Base-by-base conservation (phyloP, 805 yeast genomes). In the Kodamaea kaohsiungensis region DNA sequence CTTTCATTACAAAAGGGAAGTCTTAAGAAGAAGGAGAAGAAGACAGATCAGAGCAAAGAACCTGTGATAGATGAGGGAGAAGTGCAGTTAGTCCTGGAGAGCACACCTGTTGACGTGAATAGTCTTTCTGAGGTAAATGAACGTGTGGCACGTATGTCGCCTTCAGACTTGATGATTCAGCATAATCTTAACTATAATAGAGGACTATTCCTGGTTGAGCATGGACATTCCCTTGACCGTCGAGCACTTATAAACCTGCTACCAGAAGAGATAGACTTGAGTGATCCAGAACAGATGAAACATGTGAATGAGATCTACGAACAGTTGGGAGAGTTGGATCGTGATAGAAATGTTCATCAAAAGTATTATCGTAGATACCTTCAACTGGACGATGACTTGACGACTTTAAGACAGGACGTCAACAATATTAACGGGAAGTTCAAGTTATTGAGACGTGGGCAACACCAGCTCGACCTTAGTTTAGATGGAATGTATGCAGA, bases 371-470 rank as follows among this genome's bases (percentile, higher is more conserved):
- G 69, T 56, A 60, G 70, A 37, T 69, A 67, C 49, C 57, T 68
- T 15, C 62, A 65, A n/a, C 70, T 69, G 43, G 67, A 71, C 49
- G 67, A 66, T 39, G 75, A 70, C 53, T 51, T 66, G 25, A 52
- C 54, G 7, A 15, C 51, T 1, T 42, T 52, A 16, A 48, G 51
- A 18, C 74, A 72, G 53, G 72, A 69, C 43, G 67, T 69, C 49
- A 73, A 73, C 62, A 75, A 73, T 3, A 67, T 76, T 15, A 59
- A 65, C 48, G 69, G 69, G 19, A 72, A 73, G 59, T 75, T 76
- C 60, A 68, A 67, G 54, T 58, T 68, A 45, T 65, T 73, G 27
- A 66, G 80, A 51, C 65, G 78, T 18, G 71, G 69, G 33, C 42
- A 48, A 19, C 38, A 33, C 15, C 47, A 47, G 30, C 45, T 52